Evolutionary conservation across 2,329 filamentous ascomycete species (phyloP).

Genomic region (Colletotrichum nymphaeae): DNA sequence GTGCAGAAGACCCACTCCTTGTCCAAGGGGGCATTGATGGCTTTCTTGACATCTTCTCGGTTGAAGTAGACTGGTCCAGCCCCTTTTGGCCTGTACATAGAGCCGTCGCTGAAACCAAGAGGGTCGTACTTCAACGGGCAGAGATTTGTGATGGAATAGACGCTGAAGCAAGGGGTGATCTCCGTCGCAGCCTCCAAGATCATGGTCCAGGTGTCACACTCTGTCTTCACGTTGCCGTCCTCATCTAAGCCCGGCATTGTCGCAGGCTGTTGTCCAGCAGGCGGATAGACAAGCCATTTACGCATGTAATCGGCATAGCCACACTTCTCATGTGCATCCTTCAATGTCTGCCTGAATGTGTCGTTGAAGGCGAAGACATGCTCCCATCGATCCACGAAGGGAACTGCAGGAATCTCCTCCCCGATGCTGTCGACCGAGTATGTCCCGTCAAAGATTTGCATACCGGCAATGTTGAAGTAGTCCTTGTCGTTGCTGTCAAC

Average conservation of each 20-base stretch:
- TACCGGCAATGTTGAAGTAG: slow-evolving; percentile 76
- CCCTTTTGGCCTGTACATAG: slow-evolving; percentile 72
- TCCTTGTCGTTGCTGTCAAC: slow-evolving; percentile 72
- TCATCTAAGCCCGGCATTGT: slow-evolving; percentile 56
- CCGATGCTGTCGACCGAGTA: slow-evolving; percentile 63
- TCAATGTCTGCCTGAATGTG: slow-evolving; percentile 63
- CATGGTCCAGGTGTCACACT: slow-evolving; percentile 68
- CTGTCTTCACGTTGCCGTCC: slow-evolving; percentile 47
- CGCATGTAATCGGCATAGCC: slow-evolving; percentile 71
- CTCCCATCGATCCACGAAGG: slow-evolving; percentile 71
- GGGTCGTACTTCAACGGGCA: slow-evolving; percentile 79
- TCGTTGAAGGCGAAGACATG: slow-evolving; percentile 74
- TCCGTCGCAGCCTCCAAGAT: slow-evolving; percentile 62
- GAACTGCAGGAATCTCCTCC: slow-evolving; percentile 60
- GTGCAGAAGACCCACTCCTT: slow-evolving; percentile 52
- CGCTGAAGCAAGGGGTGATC: slow-evolving; percentile 82
- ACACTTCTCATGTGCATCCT: slow-evolving; percentile 64
- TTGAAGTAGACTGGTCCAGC: slow-evolving; percentile 75
- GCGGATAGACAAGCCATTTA: slow-evolving; percentile 76
- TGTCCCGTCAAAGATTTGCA: slow-evolving; percentile 79
- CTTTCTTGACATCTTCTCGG: slow-evolving; percentile 74
- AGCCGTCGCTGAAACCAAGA: slow-evolving; percentile 74
- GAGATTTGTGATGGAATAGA: slow-evolving; percentile 78
- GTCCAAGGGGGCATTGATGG: slow-evolving; percentile 71
- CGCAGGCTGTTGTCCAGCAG: slow-evolving; percentile 67